Evolutionary conservation across 2,329 filamentous ascomycete species (phyloP), one percentile per base, ranked within the genome.

Genomic region (Westerdykella aurantiaca): DNA sequence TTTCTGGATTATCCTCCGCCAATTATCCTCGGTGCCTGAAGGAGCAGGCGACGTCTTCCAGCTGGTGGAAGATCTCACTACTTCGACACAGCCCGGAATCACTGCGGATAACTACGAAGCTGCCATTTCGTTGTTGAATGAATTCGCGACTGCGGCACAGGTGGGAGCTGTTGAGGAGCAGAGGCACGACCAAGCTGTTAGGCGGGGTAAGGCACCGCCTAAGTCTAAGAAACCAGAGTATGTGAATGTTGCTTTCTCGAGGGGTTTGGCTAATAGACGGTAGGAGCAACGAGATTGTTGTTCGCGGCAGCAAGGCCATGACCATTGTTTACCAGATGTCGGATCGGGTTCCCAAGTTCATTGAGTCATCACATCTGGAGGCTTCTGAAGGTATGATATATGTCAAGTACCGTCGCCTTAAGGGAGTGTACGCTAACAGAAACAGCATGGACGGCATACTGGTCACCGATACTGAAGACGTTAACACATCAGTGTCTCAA

Each of bases 101-200:
- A 91, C 89, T 47, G 88, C 90, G 18, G 93, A 97, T 61, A 98
- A 98, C 56, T 98, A 97, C 58, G 89, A 96, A 61, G 83, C 88
- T 17, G 86, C 87, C 3, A 83, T 98, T 43, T 76, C 79, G 23
- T 74, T 98, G 17, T 78, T 96, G 18, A 94, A 94, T 56, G 86
- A 91, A 48, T 97, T 97, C 67, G 88, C 93, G 3, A 86, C 85
- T 6, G 85, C 86, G 22, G 90, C 85, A 37, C 86, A 83, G 53
- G 74, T 90, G 9, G 85, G 83, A 6, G 81, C 84, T 9, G 69
- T 78, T 3, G 74, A 82, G 31, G 85, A 94, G 63, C 84, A 88
- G 52, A 78, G 81, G 52, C 72, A 77, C 43, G 85, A 88, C 49
- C 74, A 69, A 34, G 65, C 72, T 41, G 59, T 64, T n/a, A 68